Base-by-base conservation (phyloP, 371 early-diverging fungal species). In the Mucor circinelloides region DNA sequence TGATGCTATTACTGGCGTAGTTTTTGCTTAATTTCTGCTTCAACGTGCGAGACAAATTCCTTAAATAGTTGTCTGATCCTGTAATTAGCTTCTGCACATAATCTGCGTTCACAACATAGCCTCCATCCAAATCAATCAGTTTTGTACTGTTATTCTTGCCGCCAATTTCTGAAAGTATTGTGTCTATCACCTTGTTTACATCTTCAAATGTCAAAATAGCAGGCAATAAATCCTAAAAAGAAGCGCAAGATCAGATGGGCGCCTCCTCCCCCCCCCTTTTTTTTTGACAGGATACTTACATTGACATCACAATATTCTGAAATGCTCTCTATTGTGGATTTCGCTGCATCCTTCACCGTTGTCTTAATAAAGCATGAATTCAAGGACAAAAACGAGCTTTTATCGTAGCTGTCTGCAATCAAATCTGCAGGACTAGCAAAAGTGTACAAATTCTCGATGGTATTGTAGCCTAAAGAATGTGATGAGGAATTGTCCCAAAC, bases 81-180 rank as follows among this genome's bases (percentile, higher is more conserved):
- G 66, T 28, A 19, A 73, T 61, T 2, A 73, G 60, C 4, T 54
- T 63, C 21, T 71, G 60, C 4, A 73, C 64, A 48, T 69, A 73
- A 6, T 73, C 74, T 13, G 58, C 32, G 7, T 58, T 71, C 13
- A 48, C 31, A 6, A 72, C 52, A 46, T 66, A 72, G 6, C 66
- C 73, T 13, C 61, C 63, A 32, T 72, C 69, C 30, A 72, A 27
- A 25, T 56, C n/a, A 21, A 66, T 46, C 3, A 62, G 17, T 17
- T 64, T 62, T 40, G 36, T 68, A n/a, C 19, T 61, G 15, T 32
- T 54, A 32, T 52, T 54, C 0, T 38, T 19, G 38, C 52, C 54
- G 25, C 60, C 19, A 3, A 72, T 62, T 15, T 72, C 63, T 5
- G 61, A 48, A 3, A 68, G 54, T 25, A 64, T 55, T 23, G 46